Conservation (phyloP, 768 basidiomycete genomes). For the Hypsizygus marmoreus region DNA sequence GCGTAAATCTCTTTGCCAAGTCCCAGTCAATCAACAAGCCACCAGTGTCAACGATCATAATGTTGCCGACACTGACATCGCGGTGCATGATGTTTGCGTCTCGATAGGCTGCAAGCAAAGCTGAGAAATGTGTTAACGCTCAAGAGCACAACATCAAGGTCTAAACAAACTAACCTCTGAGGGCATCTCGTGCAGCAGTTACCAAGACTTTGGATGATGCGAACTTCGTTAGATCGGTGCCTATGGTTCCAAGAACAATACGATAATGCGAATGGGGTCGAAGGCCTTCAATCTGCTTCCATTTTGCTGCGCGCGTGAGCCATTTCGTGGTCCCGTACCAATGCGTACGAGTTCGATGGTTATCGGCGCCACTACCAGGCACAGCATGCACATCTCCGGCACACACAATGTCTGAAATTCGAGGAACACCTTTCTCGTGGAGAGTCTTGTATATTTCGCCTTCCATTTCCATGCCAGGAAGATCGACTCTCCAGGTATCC, state of each 20-base stretch:
- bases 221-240: conserved; percentile 1
- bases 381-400: background rate
- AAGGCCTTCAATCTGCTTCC: no score
- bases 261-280: conserved; percentile 6
- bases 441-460: background rate
- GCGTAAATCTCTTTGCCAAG: no score
- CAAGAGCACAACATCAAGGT: background rate
- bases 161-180: background rate
- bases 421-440: background rate
- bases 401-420: background rate
- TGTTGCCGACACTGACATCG: conserved; percentile 9
- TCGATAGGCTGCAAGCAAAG: background rate
- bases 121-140: background rate
- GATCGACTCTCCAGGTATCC: background rate
- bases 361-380: no score
- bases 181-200: background rate
- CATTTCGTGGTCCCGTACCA: background rate
- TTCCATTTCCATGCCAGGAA: background rate
- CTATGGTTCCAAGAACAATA: background rate
- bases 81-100: conserved; percentile 14
- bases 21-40: no score
- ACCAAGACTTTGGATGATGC: background rate
- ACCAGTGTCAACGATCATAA: no score
- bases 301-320: no score
- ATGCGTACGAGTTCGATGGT: background rate